phyloP scores from a whole-genome alignment of 345 rosid genomes.

The Corymbia maculata region DNA sequence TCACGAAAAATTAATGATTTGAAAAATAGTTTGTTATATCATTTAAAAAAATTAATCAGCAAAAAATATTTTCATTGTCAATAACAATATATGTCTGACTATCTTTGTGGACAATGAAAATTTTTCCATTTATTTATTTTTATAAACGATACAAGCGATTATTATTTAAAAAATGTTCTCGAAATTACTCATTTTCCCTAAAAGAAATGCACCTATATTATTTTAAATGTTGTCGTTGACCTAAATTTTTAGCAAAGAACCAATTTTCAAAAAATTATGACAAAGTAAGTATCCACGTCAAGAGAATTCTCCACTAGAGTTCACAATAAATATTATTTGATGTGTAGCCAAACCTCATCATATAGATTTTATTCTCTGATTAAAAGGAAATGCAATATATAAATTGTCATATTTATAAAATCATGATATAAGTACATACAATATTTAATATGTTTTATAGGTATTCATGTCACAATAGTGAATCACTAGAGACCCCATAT shows the following conservation, averaged over 20 bases:
- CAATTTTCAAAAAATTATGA: not conserved
- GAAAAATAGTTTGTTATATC: too few species aligned
- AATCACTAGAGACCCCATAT: not conserved
- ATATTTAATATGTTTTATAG: not conserved
- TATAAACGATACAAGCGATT: fast-evolving
- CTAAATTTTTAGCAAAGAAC: not conserved
- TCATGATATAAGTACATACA: not conserved
- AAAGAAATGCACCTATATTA: not conserved
- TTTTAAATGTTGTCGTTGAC: not conserved
- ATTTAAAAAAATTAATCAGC: too few species aligned
- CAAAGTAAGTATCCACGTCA: not conserved
- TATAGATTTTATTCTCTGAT: not conserved
- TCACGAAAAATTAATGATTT: too few species aligned
- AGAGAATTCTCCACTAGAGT: not conserved
- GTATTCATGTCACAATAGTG: not conserved
- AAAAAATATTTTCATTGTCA: too few species aligned
- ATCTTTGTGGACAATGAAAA: too few species aligned
- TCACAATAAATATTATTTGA: not conserved
- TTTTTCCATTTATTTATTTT: too few species aligned
- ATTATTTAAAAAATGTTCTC: too few species aligned
- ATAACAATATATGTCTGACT: too few species aligned
- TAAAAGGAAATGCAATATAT: not conserved
- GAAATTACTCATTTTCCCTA: too few species aligned
- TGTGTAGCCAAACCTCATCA: not conserved
- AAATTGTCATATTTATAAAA: not conserved